Evolutionary conservation across 2,329 filamentous ascomycete genomes (phyloP), one percentile per base, ranked within the genome.

Genomic region (Hypoxylon sp.): DNA sequence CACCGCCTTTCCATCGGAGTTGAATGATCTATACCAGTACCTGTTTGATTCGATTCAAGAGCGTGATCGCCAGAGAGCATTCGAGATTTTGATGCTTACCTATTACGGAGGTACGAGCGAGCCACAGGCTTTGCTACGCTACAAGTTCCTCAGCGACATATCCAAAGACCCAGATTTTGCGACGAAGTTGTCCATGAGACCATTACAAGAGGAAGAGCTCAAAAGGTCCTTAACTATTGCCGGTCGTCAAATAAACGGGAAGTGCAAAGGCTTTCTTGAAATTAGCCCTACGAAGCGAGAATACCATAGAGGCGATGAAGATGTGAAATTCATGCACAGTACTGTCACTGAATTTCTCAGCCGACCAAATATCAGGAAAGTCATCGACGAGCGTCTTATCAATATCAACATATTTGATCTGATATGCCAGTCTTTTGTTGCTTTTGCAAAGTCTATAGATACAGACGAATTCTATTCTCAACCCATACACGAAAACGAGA

Each of bases 211-310:
- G 3, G 33, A 59, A 11, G 47, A 51, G 13, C 24, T 59, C 4
- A 42, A 13, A 26, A 59, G 22, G 13, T 6, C 13, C 29, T 11
- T 37, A 11, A 19, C 6, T 4, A 59, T 22, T 3, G 22, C 67
- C 4, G 62, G 22, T 10, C 59, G 68, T 6, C 66, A 69, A 33
- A 44, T 71, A 13, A 71, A 72, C 53, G 68, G 70, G 2, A 63
- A 58, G 5, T 71, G 66, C n/a, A 69, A 66, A 59, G 63, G 68
- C 1, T 66, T 72, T 14, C 66, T 71, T 5, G 65, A 69, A 44
- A 47, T 69, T 10, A 17, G 13, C 13, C 33, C 44, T 2, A 11
- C 35, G 1, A 5, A 37, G 11, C 17, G 6, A 48, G n/a, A 54
- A 11, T 24, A 10, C 0, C 29, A 39, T 29, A 11, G 0, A 44